Conservation (phyloP, 2,329 filamentous ascomycete species). For the Xylariaceae sp. region DNA sequence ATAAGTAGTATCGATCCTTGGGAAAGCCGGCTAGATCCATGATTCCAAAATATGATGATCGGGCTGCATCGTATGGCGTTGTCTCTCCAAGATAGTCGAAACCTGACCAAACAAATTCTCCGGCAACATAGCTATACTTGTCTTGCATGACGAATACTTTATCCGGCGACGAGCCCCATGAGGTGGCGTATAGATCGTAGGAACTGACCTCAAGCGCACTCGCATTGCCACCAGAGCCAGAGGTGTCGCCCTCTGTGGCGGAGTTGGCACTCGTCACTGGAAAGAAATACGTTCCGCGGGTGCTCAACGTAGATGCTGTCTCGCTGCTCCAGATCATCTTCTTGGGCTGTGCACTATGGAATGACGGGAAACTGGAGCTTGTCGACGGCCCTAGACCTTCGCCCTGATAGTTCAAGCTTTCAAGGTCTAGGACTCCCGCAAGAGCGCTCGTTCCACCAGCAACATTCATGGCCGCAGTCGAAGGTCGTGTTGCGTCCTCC, state of each 20-base stretch:
- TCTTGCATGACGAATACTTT: slow-evolving; percentile 51
- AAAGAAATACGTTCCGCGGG: slow-evolving; percentile 50
- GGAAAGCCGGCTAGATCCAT: slow-evolving; percentile 54
- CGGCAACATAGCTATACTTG: slow-evolving; percentile 45
- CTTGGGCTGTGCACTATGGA: slow-evolving; percentile 41
- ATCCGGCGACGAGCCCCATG: slow-evolving; percentile 47
- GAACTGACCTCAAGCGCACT: slow-evolving; percentile 38
- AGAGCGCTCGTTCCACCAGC: slow-evolving; percentile 39
- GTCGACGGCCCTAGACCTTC: slow-evolving; percentile 34
- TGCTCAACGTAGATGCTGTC: slow-evolving; percentile 43
- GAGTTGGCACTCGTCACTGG: slow-evolving; percentile 41
- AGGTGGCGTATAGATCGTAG: slow-evolving; percentile 49
- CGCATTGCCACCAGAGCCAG: slow-evolving; percentile 39
- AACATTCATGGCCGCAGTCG: slow-evolving; percentile 44
- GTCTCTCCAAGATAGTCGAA: slow-evolving; percentile 50
- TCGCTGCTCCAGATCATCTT: slow-evolving; percentile 45
- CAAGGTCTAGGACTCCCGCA: slow-evolving; percentile 40
- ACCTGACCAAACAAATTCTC: slow-evolving; percentile 52
- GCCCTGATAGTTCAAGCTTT: slow-evolving; percentile 55
- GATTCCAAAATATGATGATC: slow-evolving; percentile 54
- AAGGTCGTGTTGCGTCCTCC: slow-evolving; percentile 46
- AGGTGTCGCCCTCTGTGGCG: slow-evolving; percentile 35
- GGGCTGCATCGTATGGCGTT: slow-evolving; percentile 43
- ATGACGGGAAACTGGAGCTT: slow-evolving; percentile 25
- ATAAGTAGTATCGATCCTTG: slow-evolving; percentile 54